Evolutionary conservation across 495 filamentous ascomycete species (phyloP), one percentile per base, ranked within the genome.

Genomic region (Astrothelium subdiscretum): DNA sequence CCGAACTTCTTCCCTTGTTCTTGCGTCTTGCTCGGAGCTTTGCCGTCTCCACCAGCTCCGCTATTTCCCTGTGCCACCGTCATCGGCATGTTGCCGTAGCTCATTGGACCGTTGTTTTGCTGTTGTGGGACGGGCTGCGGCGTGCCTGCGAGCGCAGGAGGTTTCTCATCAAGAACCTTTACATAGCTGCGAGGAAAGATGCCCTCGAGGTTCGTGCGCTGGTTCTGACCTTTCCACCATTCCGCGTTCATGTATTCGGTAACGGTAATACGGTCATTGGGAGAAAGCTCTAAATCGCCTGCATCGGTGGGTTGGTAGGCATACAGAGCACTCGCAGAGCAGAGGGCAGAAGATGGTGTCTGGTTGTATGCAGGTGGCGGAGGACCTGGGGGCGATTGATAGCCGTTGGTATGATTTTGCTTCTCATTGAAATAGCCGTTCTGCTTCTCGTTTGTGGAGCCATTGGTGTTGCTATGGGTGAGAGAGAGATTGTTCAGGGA

Each of bases 111-210:
- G 24, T 15, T 29, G 8, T 26, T 54, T 8, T 29, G 5, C 48
- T 72, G 35, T 10, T 68, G 38, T 20, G 26, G 51, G 22, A 64
- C 32, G 15, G 57, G 48, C 59, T 65, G n/a, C 52, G 29, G 52
- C 22, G 35, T 58, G 77, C 77, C 0, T 63, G 59, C n/a, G 69
- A 70, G 65, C 18, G 54, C 44, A 0, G 67, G 67, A 5, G 67
- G 59, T 31, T 69, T 69, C 58, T 69, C 71, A 62, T 72, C 66
- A 40, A 60, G 69, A 26, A 86, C 77, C 54, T 82, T 82, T n/a
- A 98, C 92, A 65, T 96, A 97, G 70, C 79, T 87, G 52, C 84
- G 80, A 24, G 94, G 92, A 80, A 98, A 97, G 67, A 97, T 91
- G 60, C 94, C 94, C 74, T 92, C 88, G 65, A 81, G 72, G 32